phyloP scores from a whole-genome alignment of 345 rosid species.

The Nephelium lappaceum region DNA sequence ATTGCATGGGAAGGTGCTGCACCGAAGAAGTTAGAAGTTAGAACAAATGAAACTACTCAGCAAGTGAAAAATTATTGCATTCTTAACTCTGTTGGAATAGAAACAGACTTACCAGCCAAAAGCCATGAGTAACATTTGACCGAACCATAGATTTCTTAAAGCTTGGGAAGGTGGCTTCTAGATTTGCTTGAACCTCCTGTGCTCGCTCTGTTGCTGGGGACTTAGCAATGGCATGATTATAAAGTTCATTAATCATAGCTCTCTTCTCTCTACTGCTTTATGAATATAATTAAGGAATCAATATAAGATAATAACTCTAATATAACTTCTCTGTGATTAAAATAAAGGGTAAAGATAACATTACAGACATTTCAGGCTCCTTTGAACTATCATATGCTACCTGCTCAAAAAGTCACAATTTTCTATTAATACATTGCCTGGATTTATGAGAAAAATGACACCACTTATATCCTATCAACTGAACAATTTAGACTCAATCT shows the following conservation, averaged over 20 bases:
- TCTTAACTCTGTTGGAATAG: conserved; percentile 12
- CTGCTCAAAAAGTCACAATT: conserved; percentile 29
- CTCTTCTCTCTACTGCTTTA: conserved; percentile 37
- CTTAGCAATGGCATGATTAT: conserved; percentile 24
- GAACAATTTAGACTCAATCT: not conserved
- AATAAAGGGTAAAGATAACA: not conserved
- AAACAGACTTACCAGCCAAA: conserved; percentile 45
- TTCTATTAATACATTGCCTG: not conserved
- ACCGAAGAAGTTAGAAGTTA: conserved; percentile 20
- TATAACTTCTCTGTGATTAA: not conserved
- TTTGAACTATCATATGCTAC: conserved; percentile 26
- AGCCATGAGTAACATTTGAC: conserved; percentile 46
- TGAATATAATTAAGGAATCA: not conserved
- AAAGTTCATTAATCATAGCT: conserved; percentile 29
- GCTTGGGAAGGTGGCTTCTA: conserved; percentile 41
- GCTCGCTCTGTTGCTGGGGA: conserved; percentile 42
- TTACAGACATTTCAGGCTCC: conserved; percentile 38
- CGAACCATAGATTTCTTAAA: conserved; percentile 44
- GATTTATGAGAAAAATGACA: conserved; percentile 4
- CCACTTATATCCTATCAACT: not conserved
- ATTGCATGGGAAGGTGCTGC: conserved; percentile 55
- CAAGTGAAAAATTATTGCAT: not conserved
- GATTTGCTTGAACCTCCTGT: conserved; percentile 37
- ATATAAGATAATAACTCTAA: not conserved
- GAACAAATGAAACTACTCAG: conserved; percentile 2